Conservation (phyloP, 2,329 filamentous ascomycete genomes). For the Ploettnerulaceae sp. region DNA sequence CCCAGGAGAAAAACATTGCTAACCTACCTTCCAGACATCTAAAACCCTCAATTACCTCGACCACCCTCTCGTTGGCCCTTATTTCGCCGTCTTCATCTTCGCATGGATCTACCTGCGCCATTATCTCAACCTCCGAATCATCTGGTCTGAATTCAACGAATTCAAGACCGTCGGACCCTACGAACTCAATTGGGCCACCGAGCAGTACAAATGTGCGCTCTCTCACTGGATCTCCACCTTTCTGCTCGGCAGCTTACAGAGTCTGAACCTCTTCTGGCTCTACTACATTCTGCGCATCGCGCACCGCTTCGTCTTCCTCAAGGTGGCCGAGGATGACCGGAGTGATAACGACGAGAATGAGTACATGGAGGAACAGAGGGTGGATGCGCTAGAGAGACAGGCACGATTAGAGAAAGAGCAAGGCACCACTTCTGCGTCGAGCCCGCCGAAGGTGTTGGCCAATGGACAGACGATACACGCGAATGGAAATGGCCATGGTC, state of each 20-base stretch:
- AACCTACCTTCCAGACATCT: conserved; percentile 56
- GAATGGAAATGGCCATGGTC: no score
- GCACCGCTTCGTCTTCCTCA: conserved; percentile 61
- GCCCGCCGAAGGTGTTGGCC: conserved; percentile 15
- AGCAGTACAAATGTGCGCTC: conserved; percentile 73
- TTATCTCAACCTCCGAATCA: conserved; percentile 72
- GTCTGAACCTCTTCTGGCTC: conserved; percentile 77
- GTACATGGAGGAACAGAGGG: conserved; percentile 21
- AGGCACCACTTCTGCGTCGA: neutral
- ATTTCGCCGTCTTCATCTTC: conserved; percentile 76
- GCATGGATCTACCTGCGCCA: conserved; percentile 90
- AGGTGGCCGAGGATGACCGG: conserved; percentile 63
- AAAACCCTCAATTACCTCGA: conserved; percentile 92
- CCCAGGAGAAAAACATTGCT: neutral
- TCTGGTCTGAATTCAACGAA: conserved; percentile 70
- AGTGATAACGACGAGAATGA: conserved; percentile 60
- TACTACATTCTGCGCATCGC: conserved; percentile 72
- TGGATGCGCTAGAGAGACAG: conserved; percentile 20
- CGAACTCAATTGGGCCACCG: conserved; percentile 68
- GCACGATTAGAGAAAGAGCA: conserved; percentile 7
- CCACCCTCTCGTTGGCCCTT: conserved; percentile 70
- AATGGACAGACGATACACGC: conserved; percentile 20
- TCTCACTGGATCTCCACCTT: conserved; percentile 61
- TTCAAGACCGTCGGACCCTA: conserved; percentile 71
- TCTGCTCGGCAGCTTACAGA: conserved; percentile 64